A percentile compares a stretch with the other conserved stretches of the same genome.
These are phyloP conservation scores for Fusarium poae DNA, from an alignment of 2,329 filamentous ascomycete genomes.

Conservation along the genomic window DNA sequence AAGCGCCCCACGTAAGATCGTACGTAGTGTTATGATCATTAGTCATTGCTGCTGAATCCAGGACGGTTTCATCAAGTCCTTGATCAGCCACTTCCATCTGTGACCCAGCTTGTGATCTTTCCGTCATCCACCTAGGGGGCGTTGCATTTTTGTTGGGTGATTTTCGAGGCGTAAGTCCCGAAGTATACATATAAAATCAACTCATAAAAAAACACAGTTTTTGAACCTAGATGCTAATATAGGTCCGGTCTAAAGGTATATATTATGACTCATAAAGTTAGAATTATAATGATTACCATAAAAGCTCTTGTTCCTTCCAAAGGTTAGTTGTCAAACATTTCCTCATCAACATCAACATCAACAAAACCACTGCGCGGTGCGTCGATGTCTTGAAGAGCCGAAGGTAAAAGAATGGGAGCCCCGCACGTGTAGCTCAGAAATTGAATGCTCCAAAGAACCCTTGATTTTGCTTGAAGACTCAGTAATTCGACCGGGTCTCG, in stretches of 20 bases:
- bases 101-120: not conserved
- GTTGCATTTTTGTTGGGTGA: too few relatives aligned
- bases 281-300: too few relatives aligned
- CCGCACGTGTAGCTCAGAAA: conserved; percentile 9
- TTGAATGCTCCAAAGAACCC: conserved; percentile 25
- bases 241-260: too few relatives aligned
- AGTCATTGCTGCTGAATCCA: not conserved
- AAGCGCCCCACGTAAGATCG: conserved; percentile 36
- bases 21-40: not conserved
- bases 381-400: not conserved
- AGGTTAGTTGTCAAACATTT: too few relatives aligned
- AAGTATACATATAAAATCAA: too few relatives aligned
- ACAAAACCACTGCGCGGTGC: too few relatives aligned
- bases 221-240: too few relatives aligned
- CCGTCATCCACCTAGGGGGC: conserved; percentile 24
- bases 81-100: not conserved
- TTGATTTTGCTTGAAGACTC: not conserved
- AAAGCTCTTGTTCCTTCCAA: too few relatives aligned
- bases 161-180: too few relatives aligned
- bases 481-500: not conserved
- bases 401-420: not conserved
- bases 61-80: accelerated
- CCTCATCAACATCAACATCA: too few relatives aligned
- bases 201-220: too few relatives aligned
- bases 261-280: too few relatives aligned